Percentiles rank a stretch among this genome's conserved stretches.
These are phyloP conservation scores for Tricholoma sp. DNA, from an alignment of 768 basidiomycete species.

Conservation along the genomic window DNA sequence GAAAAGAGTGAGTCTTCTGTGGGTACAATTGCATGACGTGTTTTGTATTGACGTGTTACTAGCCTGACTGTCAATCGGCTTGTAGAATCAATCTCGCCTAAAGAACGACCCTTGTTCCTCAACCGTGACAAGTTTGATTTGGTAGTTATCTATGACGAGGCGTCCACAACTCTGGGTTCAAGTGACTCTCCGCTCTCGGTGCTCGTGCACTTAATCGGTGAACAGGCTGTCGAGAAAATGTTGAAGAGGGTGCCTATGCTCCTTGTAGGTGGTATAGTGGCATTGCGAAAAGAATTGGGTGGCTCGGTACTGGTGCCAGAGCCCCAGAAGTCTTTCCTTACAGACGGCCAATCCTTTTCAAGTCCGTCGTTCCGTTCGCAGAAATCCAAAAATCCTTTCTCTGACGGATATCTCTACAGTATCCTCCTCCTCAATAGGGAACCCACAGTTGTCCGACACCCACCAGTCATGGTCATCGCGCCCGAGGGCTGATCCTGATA, in stretches of 20 bases:
- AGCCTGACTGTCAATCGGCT: slow-evolving; percentile 66
- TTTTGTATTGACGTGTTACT: slow-evolving; percentile 5
- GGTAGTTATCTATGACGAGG: slow-evolving; percentile 78
- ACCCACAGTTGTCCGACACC: slow-evolving; percentile 17
- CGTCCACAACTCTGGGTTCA: slow-evolving; percentile 47
- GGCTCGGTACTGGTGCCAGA: slow-evolving; percentile 23
- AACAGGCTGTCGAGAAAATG: slow-evolving; percentile 65
- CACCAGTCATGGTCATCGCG: slow-evolving; percentile 30
- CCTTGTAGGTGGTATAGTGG: slow-evolving; percentile 78
- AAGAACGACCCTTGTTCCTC: slow-evolving; percentile 70
- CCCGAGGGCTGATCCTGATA: slow-evolving; percentile 18
- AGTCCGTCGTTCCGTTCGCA: slow-evolving; percentile 16
- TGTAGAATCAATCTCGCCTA: slow-evolving; percentile 69
- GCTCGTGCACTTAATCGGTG: slow-evolving; percentile 67
- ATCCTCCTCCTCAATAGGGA: slow-evolving; percentile 11
- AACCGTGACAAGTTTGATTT: slow-evolving; percentile 88
- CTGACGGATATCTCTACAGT: slow-evolving; percentile 12
- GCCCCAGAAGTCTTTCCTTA: slow-evolving; percentile 1
- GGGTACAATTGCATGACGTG: neutral
- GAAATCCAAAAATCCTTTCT: slow-evolving; percentile 24
- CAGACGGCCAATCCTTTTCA: slow-evolving; percentile 1
- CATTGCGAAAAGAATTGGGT: slow-evolving; percentile 66
- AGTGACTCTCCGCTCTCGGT: slow-evolving; percentile 48
- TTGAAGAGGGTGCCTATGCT: slow-evolving; percentile 75
- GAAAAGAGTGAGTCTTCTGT: slow-evolving; percentile 52